Evolutionary conservation across 1,139 yeast genomes (phyloP), one percentile per base, ranked within the genome.

Genomic region (Yamadazyma mexicana): DNA sequence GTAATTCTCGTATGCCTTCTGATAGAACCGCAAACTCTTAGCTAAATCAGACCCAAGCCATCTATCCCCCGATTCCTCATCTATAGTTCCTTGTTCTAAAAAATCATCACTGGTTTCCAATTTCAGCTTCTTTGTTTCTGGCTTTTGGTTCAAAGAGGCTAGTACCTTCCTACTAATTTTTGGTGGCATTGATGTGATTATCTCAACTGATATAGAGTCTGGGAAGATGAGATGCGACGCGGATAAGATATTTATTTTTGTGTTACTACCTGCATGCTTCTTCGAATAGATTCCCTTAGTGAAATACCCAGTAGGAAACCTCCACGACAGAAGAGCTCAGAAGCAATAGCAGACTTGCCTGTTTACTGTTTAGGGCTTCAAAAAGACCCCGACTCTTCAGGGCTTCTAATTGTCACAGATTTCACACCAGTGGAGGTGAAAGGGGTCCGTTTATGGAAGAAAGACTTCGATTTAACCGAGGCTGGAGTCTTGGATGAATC

Each of bases 51-150:
- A 75, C 0, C 77, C 70, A 15, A 73, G 55, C 83, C 83, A 78
- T 40, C 83, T 56, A 48, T 78, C 83, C 0, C 81, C 83, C 9
- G 74, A 71, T 45, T 77, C 82, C 50, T 78, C 83, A 37, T 73
- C 75, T 9, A 57, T 56, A 1, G 76, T 61, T 0, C 76, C 83
- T 40, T 62, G 60, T 31, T 72, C 76, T n/a, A 75, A 59, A 29
- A 49, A 66, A n/a, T 73, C 80, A 18, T 72, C 77, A 1, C 67
- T 62, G 0, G 75, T 67, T 8, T 56, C 40, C 5, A 38, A 33
- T 20, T 16, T 33, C 4, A 5, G 26, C 20, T 12, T 14, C 15
- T 28, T 34, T 6, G 16, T 20, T 17, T 33, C 40, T 17, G 17
- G 29, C 26, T 34, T 39, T 16, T 28, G 25, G 16, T 17, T 35